These are phyloP conservation scores for Rhizopogon roseolus DNA, from an alignment of 768 basidiomycete genomes.

Conservation along the genomic window DNA sequence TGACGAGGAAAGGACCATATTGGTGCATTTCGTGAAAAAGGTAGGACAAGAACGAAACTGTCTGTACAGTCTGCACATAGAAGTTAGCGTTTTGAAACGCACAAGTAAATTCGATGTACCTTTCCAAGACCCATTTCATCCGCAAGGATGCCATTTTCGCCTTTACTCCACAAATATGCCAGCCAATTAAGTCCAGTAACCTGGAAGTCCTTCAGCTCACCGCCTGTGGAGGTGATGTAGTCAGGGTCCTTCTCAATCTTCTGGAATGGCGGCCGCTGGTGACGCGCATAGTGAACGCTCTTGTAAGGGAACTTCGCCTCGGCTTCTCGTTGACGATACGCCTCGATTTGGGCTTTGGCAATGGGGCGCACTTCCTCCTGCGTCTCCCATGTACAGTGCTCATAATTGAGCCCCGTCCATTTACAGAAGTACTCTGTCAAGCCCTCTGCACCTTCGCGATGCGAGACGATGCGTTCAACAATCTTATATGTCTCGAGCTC, in stretches of 20 bases:
- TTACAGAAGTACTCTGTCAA: slow-evolving; percentile 92
- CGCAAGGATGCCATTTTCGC: slow-evolving; percentile 94
- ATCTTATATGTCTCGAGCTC: slow-evolving; percentile 87
- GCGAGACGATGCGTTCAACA: slow-evolving; percentile 85
- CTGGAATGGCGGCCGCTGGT: slow-evolving; percentile 71
- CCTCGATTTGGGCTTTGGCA: slow-evolving; percentile 74
- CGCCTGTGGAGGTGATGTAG: slow-evolving; percentile 75
- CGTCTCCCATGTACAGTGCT: slow-evolving; percentile 94
- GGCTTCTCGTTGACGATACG: slow-evolving; percentile 70
- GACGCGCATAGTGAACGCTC: slow-evolving; percentile 61
- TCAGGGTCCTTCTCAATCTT: slow-evolving; percentile 87
- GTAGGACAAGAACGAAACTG: slow-evolving; percentile 90
- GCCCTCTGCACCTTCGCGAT: slow-evolving; percentile 57
- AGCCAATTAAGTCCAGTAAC: slow-evolving; percentile 98
- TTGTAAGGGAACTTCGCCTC: slow-evolving; percentile 84
- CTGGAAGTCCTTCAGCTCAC: slow-evolving; percentile 95
- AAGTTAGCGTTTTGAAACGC: slow-evolving; percentile 11
- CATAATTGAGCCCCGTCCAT: slow-evolving; percentile 91
- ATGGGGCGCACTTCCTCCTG: slow-evolving; percentile 75
- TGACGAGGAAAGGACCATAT: slow-evolving; percentile 95
- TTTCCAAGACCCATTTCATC: slow-evolving; percentile 99
- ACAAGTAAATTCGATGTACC: slow-evolving; percentile 30
- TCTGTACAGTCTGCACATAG: slow-evolving; percentile 77
- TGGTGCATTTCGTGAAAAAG: slow-evolving; percentile 90
- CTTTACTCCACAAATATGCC: slow-evolving; percentile 92